Conservation (phyloP, 1,139 yeast species). For the Taphrina flavorubra region DNA sequence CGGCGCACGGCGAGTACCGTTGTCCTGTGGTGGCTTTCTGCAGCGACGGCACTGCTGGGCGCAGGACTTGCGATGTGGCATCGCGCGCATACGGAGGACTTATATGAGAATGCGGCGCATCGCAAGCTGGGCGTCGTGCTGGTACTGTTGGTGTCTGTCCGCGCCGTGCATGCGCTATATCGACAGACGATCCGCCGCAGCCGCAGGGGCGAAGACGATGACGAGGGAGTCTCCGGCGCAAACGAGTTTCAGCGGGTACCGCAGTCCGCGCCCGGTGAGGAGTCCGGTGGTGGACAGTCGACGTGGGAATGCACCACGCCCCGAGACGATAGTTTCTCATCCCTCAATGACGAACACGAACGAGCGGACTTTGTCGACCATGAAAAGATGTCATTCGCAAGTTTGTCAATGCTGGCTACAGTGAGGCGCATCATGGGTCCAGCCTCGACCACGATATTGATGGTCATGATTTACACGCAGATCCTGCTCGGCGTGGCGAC, state of each 20-base stretch:
- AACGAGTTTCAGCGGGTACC: background rate
- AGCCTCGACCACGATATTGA: constrained; percentile 67
- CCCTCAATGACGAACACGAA: background rate
- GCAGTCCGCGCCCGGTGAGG: background rate
- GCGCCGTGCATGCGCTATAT: background rate
- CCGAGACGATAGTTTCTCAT: constrained; percentile 12
- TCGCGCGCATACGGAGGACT: constrained; percentile 62
- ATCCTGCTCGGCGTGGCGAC: constrained; percentile 78
- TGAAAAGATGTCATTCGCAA: background rate
- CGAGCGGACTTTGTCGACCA: background rate
- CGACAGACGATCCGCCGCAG: background rate
- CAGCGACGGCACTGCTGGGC: background rate
- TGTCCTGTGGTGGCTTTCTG: background rate
- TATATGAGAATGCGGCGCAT: constrained; percentile 81
- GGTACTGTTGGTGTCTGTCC: constrained; percentile 41
- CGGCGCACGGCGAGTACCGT: background rate
- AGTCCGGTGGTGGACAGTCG: background rate
- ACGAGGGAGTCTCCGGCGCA: background rate
- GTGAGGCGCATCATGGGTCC: constrained; percentile 6
- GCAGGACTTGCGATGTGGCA: constrained; percentile 55
- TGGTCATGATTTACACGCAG: constrained; percentile 65
- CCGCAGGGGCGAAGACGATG: background rate
- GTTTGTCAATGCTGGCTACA: background rate
- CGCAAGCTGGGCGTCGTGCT: constrained; percentile 56
- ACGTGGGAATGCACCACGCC: constrained; percentile 16